These are phyloP conservation scores for Pseudovirgaria hyperparasitica DNA, from an alignment of 2,329 filamentous ascomycete genomes.

Conservation along the genomic window DNA sequence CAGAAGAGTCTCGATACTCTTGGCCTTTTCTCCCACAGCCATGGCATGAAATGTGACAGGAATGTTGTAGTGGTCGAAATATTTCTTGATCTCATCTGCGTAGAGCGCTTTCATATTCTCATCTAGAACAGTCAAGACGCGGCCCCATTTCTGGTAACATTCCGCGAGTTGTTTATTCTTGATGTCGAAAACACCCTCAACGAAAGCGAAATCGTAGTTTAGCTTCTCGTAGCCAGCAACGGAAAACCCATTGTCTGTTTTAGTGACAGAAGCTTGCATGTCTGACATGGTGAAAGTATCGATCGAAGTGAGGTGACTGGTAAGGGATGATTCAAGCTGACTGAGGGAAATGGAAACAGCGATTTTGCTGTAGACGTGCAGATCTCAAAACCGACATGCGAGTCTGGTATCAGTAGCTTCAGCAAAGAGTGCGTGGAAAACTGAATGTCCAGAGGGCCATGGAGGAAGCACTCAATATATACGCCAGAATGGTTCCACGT, in stretches of 20 bases:
- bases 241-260: constrained; percentile 54
- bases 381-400: background rate
- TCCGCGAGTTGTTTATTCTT: constrained; percentile 48
- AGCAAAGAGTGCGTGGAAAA: background rate
- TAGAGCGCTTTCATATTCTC: constrained; percentile 59
- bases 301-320: background rate
- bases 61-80: constrained; percentile 53
- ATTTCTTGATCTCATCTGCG: constrained; percentile 50
- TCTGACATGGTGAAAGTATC: constrained; percentile 49
- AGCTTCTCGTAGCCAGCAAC: constrained; percentile 66
- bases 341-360: background rate
- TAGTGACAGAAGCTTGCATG: constrained; percentile 48
- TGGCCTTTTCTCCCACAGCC: constrained; percentile 63
- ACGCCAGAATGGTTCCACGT: too few relatives aligned
- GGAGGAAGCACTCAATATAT: background rate
- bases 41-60: constrained; percentile 56
- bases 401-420: background rate
- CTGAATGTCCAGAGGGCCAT: background rate
- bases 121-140: constrained; percentile 57
- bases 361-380: background rate
- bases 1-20: constrained; percentile 57
- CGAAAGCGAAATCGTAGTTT: constrained; percentile 61
- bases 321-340: background rate
- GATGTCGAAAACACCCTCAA: constrained; percentile 54
- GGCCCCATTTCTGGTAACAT: constrained; percentile 52